Base-by-base conservation (phyloP, 345 rosid genomes). In the Salix caprea region DNA sequence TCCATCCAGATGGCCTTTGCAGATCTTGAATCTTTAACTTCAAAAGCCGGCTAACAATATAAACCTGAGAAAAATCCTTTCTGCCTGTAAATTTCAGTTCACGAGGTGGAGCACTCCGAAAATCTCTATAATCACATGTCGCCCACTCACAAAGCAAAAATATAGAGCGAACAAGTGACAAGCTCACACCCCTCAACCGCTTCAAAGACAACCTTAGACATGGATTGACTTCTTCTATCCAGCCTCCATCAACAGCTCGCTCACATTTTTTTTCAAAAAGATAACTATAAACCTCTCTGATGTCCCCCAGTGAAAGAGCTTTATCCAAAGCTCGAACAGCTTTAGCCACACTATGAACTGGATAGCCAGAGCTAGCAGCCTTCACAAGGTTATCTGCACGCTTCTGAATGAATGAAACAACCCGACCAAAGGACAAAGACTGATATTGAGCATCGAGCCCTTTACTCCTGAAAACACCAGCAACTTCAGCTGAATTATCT, bases 91-190 rank as follows among this genome's bases (percentile, higher is more conserved):
- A 90, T 81, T 92, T 89, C 76, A 88, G 60, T 54, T 87, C 94
- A 74, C 77, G 74, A 78, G 91, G 90, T 19, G 86, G 85, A 66
- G 89, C 84, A 79, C 82, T 81, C 36, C 97, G 92, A 73, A 92
- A 92, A 77, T 92, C 96, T 78, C 99, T 87, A 78, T 89, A 96
- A 75, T 92, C 93, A 81, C 97, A 94, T 4, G 97, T 92, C 67
- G 99, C 99, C 99, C 99, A 96, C 85, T 96, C 99, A 60, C 97
- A 88, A 79, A 96, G 94, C 75, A 92, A 89, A 83, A 96, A 96
- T 19, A 92, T 88, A 2, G 97, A 91, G 81, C 90, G 86, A 83
- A 94, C 76, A 77, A 91, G 87, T 56, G 98, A 89, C 81, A 85
- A 78, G 83, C 82, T 89, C 73, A 88, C 87, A 69, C 88, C 85